Evolutionary conservation across 768 basidiomycete species (phyloP).

Genomic region (Xanthoconium stramineum): DNA sequence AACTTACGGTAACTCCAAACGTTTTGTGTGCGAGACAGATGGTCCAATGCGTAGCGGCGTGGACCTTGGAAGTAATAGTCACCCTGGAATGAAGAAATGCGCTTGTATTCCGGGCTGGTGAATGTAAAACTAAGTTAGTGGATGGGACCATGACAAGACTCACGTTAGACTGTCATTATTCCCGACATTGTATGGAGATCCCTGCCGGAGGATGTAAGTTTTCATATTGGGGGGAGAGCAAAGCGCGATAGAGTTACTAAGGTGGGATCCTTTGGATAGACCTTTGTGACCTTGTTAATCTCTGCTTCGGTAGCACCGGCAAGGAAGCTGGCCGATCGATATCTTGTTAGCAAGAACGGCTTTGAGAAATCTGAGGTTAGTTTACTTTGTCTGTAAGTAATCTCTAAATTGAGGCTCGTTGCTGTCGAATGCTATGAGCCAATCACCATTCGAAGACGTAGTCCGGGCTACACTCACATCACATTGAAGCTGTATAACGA

Average conservation of each 20-base stretch:
- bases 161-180: conserved; percentile 13
- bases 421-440: neutral
- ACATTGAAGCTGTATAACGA: conserved; percentile 15
- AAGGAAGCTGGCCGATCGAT: conserved; percentile 6
- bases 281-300: neutral
- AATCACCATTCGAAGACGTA: neutral
- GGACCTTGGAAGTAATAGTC: too few relatives aligned
- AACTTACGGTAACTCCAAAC: conserved; percentile 13
- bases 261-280: conserved; percentile 5
- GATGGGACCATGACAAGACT: neutral
- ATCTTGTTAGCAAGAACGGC: neutral
- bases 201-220: conserved; percentile 5
- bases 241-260: neutral
- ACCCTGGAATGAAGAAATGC: too few relatives aligned
- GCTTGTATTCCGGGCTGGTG: too few relatives aligned
- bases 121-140: neutral
- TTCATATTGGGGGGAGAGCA: neutral
- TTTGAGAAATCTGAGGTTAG: neutral
- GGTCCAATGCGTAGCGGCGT: too few relatives aligned
- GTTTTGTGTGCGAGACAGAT: conserved; percentile 12
- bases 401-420: neutral
- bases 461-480: conserved; percentile 20
- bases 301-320: conserved; percentile 7
- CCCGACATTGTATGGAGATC: conserved; percentile 30
- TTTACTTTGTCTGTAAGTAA: conserved; percentile 2